A percentile compares a stretch with the other conserved stretches of the same genome.
These are phyloP conservation scores for Bipolaris zeicola DNA, from an alignment of 2,329 filamentous ascomycete species.

Conservation along the genomic window DNA sequence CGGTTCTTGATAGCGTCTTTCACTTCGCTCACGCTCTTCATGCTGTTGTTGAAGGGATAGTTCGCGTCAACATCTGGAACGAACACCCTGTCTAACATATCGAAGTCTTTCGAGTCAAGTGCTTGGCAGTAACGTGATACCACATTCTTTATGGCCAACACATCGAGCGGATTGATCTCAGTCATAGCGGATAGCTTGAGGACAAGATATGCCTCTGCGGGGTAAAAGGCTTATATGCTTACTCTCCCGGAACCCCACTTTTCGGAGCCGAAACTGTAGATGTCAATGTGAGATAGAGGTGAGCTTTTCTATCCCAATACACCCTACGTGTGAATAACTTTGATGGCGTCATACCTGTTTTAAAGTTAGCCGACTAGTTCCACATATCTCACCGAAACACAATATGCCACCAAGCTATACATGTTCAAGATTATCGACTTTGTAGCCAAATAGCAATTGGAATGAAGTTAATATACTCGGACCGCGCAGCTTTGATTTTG, in stretches of 20 bases:
- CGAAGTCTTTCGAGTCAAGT: slow-evolving; percentile 51
- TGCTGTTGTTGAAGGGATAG: slow-evolving; percentile 47
- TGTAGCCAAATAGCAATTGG: no score
- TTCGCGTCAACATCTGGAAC: slow-evolving; percentile 46
- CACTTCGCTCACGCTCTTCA: slow-evolving; percentile 45
- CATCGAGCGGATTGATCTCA: slow-evolving; percentile 31
- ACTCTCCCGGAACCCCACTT: slow-evolving; percentile 14
- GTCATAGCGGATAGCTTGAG: slow-evolving; percentile 12
- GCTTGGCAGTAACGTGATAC: slow-evolving; percentile 53
- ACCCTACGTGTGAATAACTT: no score
- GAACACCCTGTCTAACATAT: slow-evolving; percentile 50
- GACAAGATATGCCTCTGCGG: not conserved
- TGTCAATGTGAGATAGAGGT: not conserved
- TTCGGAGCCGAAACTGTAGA: slow-evolving; percentile 1
- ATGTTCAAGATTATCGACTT: no score
- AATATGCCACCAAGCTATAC: no score
- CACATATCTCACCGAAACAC: no score
- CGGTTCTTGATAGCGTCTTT: slow-evolving; percentile 42
- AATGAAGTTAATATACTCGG: no score
- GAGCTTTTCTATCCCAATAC: no score
- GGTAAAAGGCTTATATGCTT: slow-evolving; percentile 8
- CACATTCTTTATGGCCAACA: slow-evolving; percentile 51
- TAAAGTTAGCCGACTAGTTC: no score
- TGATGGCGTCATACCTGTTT: no score
- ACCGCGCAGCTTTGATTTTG: no score